Conservation (phyloP, 371 early-diverging fungal genomes). For the Aphelidium insulamus region DNA sequence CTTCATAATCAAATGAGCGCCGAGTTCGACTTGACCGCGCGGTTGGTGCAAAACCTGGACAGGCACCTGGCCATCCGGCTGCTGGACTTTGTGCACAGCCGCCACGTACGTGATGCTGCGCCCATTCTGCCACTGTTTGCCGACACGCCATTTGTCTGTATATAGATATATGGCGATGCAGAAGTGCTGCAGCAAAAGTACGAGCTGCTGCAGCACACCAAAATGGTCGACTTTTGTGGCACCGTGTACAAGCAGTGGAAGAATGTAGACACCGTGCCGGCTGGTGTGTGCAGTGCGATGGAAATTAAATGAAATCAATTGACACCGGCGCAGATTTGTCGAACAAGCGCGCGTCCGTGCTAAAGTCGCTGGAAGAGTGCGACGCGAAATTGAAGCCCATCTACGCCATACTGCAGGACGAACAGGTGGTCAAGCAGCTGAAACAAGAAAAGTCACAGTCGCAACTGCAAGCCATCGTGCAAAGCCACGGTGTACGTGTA, state of each 20-base stretch:
- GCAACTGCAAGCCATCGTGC: not conserved
- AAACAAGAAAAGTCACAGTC: not conserved
- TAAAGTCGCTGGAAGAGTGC: not conserved
- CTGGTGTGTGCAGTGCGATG: conserved; percentile 13
- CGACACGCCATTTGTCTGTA: not conserved
- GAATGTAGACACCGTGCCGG: conserved; percentile 34
- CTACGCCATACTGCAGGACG: too few relatives aligned
- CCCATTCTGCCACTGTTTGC: not conserved
- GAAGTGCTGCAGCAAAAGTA: conserved; percentile 65
- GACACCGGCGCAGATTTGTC: not conserved
- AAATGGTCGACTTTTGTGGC: conserved; percentile 78
- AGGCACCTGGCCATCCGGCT: conserved; percentile 74
- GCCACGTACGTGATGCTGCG: conserved; percentile 33
- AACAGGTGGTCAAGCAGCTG: not conserved
- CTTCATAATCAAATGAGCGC: too few relatives aligned
- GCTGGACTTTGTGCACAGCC: conserved; percentile 45
- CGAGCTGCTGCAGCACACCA: conserved; percentile 57
- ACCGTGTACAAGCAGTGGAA: conserved; percentile 55
- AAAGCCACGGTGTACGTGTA: not conserved
- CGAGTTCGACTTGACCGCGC: conserved; percentile 56
- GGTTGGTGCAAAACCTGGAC: conserved; percentile 72
- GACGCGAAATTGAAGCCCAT: not conserved
- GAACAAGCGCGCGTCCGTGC: not conserved
- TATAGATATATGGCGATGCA: conserved; percentile 41
- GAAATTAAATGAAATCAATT: not conserved